Base-by-base conservation (phyloP, 2,329 filamentous ascomycete species). In the Bisporella sp. region DNA sequence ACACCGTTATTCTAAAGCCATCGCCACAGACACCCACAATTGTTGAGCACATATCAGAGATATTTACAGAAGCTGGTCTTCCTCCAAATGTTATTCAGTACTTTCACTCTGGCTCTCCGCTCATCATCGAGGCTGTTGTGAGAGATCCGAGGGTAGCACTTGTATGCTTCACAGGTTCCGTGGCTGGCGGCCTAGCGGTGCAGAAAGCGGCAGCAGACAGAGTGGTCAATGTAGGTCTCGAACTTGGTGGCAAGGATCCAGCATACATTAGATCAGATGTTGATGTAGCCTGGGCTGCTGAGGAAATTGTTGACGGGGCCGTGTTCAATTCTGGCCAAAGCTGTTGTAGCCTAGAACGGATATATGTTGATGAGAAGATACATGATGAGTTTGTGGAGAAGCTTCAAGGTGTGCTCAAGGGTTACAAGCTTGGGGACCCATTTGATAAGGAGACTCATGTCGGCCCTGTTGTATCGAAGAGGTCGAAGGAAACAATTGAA, bases 271-370 rank as follows among this genome's bases (percentile, higher is more conserved):
- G 92, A 53, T 74, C 74, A 5, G 92, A 97, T 62, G 89, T 96
- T 1, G 90, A 97, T 65, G 70, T 95, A 45, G 81, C 82, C 45
- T 96, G 91, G 92, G 91, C 86, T 0, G 92, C 92, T 0, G 90
- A 87, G 59, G 90, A 96, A 70, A 93, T 97, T 62, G 89, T 97
- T 11, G 92, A 97, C 61, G 92, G 92, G 21, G 85, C 90, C n/a
- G 76, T 97, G 51, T 97, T 97, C 77, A 97, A 97, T 73, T 96
- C 91, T 47, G 92, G 92, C n/a, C 92, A 97, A 73, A 95, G 89
- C 66, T 97, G 92, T 75, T 97, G 92, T 70, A 87, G 89, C 29
- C 76, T 97, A 48, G 92, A 97, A 72, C 79, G 92, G 33, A 82
- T 97, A 21, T 97, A 97, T 63, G 91, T 97, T 5, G 83, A 93